These are phyloP conservation scores for Mycena polygramma DNA, from an alignment of 768 basidiomycete genomes.

Conservation along the genomic window DNA sequence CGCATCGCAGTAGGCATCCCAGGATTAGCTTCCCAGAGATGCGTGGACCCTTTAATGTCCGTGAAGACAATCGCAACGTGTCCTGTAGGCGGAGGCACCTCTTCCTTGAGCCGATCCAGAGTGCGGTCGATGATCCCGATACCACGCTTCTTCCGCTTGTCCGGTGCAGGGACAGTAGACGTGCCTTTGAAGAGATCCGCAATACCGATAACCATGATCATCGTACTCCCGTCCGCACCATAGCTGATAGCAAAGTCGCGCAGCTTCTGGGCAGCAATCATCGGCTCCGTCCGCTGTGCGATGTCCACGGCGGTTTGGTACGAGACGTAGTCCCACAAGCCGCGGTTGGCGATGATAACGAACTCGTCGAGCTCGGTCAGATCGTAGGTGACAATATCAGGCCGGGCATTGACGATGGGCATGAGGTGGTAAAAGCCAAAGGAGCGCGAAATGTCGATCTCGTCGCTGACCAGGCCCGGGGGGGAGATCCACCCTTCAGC, in stretches of 20 bases:
- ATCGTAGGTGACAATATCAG: conserved; percentile 77
- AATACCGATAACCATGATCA: conserved; percentile 97
- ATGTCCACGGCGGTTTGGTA: conserved; percentile 98
- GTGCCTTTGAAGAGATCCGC: conserved; percentile 76
- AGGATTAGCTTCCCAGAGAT: conserved; percentile 94
- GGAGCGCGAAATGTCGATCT: conserved; percentile 90
- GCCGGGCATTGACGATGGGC: conserved; percentile 91
- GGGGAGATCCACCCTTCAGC: conserved; percentile 97
- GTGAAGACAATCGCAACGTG: conserved; percentile 96
- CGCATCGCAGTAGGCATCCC: conserved; percentile 96
- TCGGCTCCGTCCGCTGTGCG: conserved; percentile 72
- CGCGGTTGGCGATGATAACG: conserved; percentile 93
- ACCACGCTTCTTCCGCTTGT: conserved; percentile 50
- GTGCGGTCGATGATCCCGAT: conserved; percentile 66
- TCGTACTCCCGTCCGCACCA: conserved; percentile 91
- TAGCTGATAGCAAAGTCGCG: conserved; percentile 98
- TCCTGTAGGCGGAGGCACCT: conserved; percentile 88
- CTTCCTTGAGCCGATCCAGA: conserved; percentile 75
- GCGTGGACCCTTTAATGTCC: conserved; percentile 97
- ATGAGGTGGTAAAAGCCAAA: conserved; percentile 94
- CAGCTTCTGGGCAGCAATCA: conserved; percentile 95
- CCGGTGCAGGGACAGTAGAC: conserved; percentile 29
- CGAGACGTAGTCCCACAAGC: conserved; percentile 94
- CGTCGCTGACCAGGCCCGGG: conserved; percentile 91
- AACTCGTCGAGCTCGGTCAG: conserved; percentile 93